A percentile compares a stretch with the other conserved stretches of the same genome.
These are phyloP conservation scores for Phytophthora chlamydospora DNA, from an alignment of 352 stramenopile genomes.

Conservation along the genomic window DNA sequence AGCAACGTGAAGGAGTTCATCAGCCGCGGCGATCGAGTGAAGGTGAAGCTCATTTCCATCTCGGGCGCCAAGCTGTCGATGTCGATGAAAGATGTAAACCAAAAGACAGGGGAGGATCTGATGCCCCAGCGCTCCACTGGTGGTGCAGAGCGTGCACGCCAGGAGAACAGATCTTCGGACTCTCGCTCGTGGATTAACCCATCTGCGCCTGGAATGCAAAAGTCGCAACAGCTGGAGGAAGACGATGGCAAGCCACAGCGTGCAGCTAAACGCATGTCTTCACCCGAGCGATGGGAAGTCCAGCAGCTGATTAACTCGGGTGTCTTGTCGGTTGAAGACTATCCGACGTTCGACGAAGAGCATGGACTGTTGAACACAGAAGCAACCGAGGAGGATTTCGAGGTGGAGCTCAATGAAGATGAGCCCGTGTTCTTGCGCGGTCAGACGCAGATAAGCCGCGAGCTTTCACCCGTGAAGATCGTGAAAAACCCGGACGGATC, in stretches of 20 bases:
- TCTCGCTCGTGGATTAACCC: constrained; percentile 85
- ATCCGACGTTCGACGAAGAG: constrained; percentile 97
- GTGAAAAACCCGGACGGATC: constrained; percentile 99
- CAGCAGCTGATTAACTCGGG: constrained; percentile 98
- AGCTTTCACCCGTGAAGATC: constrained; percentile 97
- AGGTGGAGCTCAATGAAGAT: constrained; percentile 97
- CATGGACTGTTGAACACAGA: constrained; percentile 83
- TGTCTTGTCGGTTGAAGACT: constrained; percentile 97
- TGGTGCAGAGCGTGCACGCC: constrained; percentile 55
- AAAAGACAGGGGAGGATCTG: constrained; percentile 94
- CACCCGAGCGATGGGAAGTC: constrained; percentile 97
- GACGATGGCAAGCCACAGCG: constrained; percentile 78
- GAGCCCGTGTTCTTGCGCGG: constrained; percentile 97
- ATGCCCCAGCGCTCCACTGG: constrained; percentile 91
- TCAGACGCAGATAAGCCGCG: constrained; percentile 91
- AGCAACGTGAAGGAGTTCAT: constrained; percentile 90
- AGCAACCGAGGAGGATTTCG: constrained; percentile 86
- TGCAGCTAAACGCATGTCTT: constrained; percentile 91
- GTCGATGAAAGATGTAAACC: constrained; percentile 98
- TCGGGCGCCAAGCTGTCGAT: constrained; percentile 91
- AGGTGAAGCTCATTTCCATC: constrained; percentile 97
- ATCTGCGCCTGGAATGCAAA: constrained; percentile 86
- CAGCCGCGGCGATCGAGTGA: constrained; percentile 90
- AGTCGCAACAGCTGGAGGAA: constrained; percentile 60
- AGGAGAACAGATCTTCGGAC: constrained; percentile 57